Percentiles rank a stretch among this genome's conserved stretches.
Conservation (phyloP, 768 basidiomycete species). For the Lepiota brunneoincarnata region DNA sequence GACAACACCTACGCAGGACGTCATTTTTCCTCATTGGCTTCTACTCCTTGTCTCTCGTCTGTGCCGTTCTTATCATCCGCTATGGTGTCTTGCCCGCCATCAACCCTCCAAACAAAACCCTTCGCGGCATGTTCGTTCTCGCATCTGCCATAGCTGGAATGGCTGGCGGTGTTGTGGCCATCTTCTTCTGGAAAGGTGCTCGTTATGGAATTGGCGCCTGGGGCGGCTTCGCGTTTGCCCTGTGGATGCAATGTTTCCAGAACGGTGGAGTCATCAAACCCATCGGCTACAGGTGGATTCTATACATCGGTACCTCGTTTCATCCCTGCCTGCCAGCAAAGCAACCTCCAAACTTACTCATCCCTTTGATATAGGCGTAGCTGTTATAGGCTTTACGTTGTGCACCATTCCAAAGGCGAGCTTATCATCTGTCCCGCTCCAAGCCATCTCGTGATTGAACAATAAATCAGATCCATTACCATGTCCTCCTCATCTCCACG, state of each 20-base stretch:
- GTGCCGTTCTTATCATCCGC: conserved; percentile 83
- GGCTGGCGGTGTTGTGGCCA: conserved; percentile 79
- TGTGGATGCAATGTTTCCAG: conserved; percentile 86
- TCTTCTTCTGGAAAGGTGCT: conserved; percentile 92
- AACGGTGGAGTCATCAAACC: conserved; percentile 77
- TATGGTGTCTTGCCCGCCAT: conserved; percentile 85
- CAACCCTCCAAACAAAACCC: conserved; percentile 72
- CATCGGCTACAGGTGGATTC: conserved; percentile 83
- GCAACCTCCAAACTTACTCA: conserved; percentile 14
- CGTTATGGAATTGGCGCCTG: conserved; percentile 81
- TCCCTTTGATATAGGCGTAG: conserved; percentile 48
- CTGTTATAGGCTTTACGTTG: conserved; percentile 75
- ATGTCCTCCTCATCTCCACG: conserved; percentile 82
- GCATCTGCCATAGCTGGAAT: conserved; percentile 77
- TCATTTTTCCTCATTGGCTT: conserved; percentile 93
- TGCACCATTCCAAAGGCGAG: conserved; percentile 76
- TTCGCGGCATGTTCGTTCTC: conserved; percentile 90
- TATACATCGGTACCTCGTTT: conserved; percentile 69
- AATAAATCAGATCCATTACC: conserved; percentile 66
- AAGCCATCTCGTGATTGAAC: conserved; percentile 16
- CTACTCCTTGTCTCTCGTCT: conserved; percentile 84
- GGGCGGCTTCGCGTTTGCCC: conserved; percentile 83
- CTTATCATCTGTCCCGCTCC: conserved; percentile 16
- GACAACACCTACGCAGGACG: conserved; percentile 50
- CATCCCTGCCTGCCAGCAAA: conserved; percentile 12